Conservation (phyloP, 2,329 filamentous ascomycete species). For the Penicillium sp. region DNA sequence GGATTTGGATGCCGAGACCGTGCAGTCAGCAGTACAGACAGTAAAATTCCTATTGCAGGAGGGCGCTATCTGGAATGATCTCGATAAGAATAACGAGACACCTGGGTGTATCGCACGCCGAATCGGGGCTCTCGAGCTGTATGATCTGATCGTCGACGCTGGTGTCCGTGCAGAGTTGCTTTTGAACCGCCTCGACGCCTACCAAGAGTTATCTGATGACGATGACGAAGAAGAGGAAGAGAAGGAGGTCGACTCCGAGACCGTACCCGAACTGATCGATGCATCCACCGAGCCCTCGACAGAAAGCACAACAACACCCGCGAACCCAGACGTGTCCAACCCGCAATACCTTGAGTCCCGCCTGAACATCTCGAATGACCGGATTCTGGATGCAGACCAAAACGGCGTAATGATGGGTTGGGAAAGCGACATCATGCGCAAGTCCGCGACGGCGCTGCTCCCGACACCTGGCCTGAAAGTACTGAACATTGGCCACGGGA, state of each 20-base stretch:
- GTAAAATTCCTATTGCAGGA: constrained; percentile 76
- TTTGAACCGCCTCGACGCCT: constrained; percentile 76
- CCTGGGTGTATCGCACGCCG: constrained; percentile 79
- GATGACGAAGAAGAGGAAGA: constrained; percentile 31
- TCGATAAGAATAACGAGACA: constrained; percentile 83
- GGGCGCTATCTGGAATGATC: constrained; percentile 96
- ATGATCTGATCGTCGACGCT: constrained; percentile 81
- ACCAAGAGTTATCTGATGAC: constrained; percentile 61
- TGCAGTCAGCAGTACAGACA: constrained; percentile 9
- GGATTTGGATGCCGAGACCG: constrained; percentile 56
- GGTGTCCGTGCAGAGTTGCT: constrained; percentile 88
- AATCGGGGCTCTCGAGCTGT: constrained; percentile 68
- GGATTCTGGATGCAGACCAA: constrained; percentile 69
- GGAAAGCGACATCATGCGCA: constrained; percentile 83
- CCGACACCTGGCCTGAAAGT: constrained; percentile 64
- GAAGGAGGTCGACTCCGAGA: constrained; percentile 4
- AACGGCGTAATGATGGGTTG: constrained; percentile 95
- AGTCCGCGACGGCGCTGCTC: constrained; percentile 68
- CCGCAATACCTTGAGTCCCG: constrained; percentile 67
- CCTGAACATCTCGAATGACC: constrained; percentile 63
- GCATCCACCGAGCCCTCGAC: constrained; percentile 13
- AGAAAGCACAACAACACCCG: constrained; percentile 10
- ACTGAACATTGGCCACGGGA: constrained; percentile 85
- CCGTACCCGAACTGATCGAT: constrained; percentile 28
- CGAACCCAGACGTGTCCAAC: constrained; percentile 55